phyloP scores from a whole-genome alignment of 495 filamentous ascomycete genomes.

The Penicillium soppii region DNA sequence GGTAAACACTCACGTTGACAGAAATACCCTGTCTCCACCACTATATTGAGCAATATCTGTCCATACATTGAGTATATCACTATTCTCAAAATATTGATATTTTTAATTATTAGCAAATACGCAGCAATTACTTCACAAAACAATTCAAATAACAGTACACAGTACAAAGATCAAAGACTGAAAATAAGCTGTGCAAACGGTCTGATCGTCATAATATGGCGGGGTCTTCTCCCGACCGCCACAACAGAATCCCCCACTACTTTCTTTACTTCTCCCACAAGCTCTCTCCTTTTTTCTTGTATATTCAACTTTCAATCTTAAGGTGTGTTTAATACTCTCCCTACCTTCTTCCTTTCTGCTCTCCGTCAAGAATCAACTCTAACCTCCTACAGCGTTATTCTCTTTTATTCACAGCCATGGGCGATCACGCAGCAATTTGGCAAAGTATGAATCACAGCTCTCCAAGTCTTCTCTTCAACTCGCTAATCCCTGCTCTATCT shows the following conservation, averaged over 20 bases:
- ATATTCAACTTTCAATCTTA: constrained; percentile 9
- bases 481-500: constrained; percentile 20
- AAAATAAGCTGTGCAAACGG: constrained; percentile 6
- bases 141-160: background rate
- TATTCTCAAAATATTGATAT: too few species aligned
- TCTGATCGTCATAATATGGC: constrained; percentile 18
- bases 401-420: constrained; percentile 28
- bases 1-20: too few species aligned
- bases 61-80: too few species aligned
- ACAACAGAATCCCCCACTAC: constrained; percentile 30
- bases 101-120: too few species aligned
- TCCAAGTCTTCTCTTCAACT: constrained; percentile 7
- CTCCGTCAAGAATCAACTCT: constrained; percentile 4
- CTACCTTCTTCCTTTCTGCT: constrained; percentile 13
- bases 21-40: too few species aligned
- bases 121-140: background rate
- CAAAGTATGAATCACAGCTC: constrained; percentile 48
- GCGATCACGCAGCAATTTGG: constrained; percentile 49
- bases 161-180: too few species aligned
- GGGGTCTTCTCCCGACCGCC: constrained; percentile 31
- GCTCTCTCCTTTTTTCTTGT: constrained; percentile 14
- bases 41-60: too few species aligned
- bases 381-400: constrained; percentile 33
- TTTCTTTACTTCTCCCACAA: constrained; percentile 25
- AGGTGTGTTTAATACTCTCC: background rate